Evolutionary conservation across 2,329 filamentous ascomycete genomes (phyloP), one percentile per base, ranked within the genome.

Genomic region (Xylariales sp.): DNA sequence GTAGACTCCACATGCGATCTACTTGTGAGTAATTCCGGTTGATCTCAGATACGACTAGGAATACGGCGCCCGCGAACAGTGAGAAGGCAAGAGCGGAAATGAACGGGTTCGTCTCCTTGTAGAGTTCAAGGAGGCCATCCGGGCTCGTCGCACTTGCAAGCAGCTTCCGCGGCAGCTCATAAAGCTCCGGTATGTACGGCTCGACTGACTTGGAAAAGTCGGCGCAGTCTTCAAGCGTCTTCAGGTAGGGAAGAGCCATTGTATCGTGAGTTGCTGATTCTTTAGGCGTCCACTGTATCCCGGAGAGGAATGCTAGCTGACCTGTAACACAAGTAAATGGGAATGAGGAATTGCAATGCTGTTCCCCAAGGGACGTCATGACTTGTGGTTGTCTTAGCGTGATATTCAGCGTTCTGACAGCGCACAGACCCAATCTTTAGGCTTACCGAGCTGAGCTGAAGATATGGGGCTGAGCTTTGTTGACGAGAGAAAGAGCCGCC

Each of bases 11-110:
- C 53, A 84, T 68, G 36, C 93, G 81, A 63, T 98, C 93, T 31
- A 98, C 84, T 65, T 98, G 93, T n/a, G 90, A 96, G 63, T 90
- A 96, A 64, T 98, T 98, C 56, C 77, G 78, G 66, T 94, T 97
- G 67, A 88, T 65, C 63, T 97, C 91, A 1, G 89, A 87, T 4
- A 81, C 69, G 22, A 91, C 57, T 18, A 95, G 69, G 54, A 94
- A 86, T 20, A 93, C 56, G 4, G 75, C 74, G 1, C 80, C 80
- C n/a, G 95, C 62, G 29, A 80, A 72, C 14, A 95, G 53, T 3
- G 86, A 84, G 40, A 87, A 76, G 0, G 80, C 83, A 49, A 94
- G 74, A 3, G 80, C 86, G 1, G 79, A 82, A 20, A 95, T 73
- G 31, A 95, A 69, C 0, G 93, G 93, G 59, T 98, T 97, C 14